phyloP scores from a whole-genome alignment of 2,329 filamentous ascomycete species.

The Monosporascus sp. region DNA sequence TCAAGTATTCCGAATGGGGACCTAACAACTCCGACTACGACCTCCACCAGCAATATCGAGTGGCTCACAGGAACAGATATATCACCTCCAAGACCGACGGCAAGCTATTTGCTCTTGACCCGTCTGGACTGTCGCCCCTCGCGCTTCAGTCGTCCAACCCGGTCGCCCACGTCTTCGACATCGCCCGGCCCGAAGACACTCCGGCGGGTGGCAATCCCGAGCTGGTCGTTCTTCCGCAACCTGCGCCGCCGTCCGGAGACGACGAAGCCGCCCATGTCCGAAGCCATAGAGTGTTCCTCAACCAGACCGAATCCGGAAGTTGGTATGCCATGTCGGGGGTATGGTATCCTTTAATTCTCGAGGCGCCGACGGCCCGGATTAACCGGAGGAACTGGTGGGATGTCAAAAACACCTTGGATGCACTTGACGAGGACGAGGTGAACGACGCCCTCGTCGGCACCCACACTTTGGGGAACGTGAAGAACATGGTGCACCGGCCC shows the following conservation, averaged over 20 bases:
- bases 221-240: slow-evolving; percentile 82
- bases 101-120: slow-evolving; percentile 72
- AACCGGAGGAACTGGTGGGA: slow-evolving; percentile 44
- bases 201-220: slow-evolving; percentile 61
- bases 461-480: slow-evolving; percentile 53
- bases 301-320: slow-evolving; percentile 76
- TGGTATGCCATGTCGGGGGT: slow-evolving; percentile 93
- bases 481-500: slow-evolving; percentile 29
- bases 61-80: slow-evolving; percentile 80
- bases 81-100: slow-evolving; percentile 85
- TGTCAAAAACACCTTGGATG: slow-evolving; percentile 30
- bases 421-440: slow-evolving; percentile 41
- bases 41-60: slow-evolving; percentile 74
- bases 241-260: slow-evolving; percentile 56
- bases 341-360: slow-evolving; percentile 79
- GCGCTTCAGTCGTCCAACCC: slow-evolving; percentile 67
- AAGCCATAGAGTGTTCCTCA: slow-evolving; percentile 71
- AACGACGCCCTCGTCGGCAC: slow-evolving; percentile 64
- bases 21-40: slow-evolving; percentile 89
- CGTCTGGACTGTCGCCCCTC: slow-evolving; percentile 54
- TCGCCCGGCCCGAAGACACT: slow-evolving; percentile 69
- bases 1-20: slow-evolving; percentile 91
- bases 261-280: slow-evolving; percentile 47
- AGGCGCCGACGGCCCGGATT: slow-evolving; percentile 48
- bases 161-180: slow-evolving; percentile 83